These are phyloP conservation scores for Solanum chiquidenum DNA, from an alignment of 257 asterid species.

Conservation along the genomic window DNA sequence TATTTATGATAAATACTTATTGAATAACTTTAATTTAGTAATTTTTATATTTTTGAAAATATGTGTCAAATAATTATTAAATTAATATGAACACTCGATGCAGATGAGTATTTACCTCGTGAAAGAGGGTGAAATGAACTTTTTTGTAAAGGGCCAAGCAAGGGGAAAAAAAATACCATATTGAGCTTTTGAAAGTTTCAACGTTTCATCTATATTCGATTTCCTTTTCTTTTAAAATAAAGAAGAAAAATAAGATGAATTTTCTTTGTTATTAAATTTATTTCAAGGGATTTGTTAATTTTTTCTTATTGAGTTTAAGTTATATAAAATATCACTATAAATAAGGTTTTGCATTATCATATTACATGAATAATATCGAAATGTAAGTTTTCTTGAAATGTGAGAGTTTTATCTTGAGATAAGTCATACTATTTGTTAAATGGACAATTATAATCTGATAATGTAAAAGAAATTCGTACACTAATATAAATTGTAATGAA, in stretches of 20 bases:
- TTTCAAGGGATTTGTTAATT: not conserved
- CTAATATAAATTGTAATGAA: no score
- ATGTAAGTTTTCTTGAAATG: not conserved
- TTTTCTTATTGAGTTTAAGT: not conserved
- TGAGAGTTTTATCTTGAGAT: not conserved
- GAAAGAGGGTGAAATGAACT: not conserved
- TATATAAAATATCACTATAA: not conserved
- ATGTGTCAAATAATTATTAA: not conserved
- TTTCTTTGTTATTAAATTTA: not conserved
- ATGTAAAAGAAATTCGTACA: not conserved
- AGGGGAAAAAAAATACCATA: not conserved
- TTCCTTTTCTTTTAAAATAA: not conserved
- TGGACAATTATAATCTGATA: not conserved
- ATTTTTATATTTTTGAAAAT: not conserved
- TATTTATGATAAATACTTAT: not conserved
- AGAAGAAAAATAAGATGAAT: not conserved
- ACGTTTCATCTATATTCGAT: not conserved
- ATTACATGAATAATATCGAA: not conserved
- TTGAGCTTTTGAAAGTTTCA: not conserved
- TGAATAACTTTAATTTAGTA: not conserved
- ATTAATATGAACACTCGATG: not conserved
- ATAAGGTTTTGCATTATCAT: not conserved
- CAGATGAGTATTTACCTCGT: not conserved
- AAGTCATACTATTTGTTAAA: not conserved
- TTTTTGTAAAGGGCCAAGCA: not conserved